Conservation (phyloP, 805 yeast species). For the Saccharomycopsis fermentans region DNA sequence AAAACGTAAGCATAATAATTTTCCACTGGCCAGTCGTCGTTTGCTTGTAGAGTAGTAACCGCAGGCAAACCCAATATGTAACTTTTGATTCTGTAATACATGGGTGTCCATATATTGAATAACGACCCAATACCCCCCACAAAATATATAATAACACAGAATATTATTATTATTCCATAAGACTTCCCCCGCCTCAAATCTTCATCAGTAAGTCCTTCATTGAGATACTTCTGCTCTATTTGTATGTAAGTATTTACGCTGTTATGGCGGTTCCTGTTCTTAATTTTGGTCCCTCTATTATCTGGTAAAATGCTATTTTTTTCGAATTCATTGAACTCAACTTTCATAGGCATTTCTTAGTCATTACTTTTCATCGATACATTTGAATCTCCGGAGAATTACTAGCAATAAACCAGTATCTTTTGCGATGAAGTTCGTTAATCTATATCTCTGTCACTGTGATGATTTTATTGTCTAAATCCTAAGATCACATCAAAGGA, state of each 20-base stretch:
- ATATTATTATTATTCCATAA: conserved; percentile 8
- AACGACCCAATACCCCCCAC: conserved; percentile 9
- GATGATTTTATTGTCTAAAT: too few relatives aligned
- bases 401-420: too few relatives aligned
- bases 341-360: neutral
- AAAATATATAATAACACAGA: conserved; percentile 4
- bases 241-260: neutral
- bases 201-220: neutral
- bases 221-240: neutral
- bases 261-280: neutral
- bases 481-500: too few relatives aligned
- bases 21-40: conserved; percentile 28
- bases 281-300: neutral
- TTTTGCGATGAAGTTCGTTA: too few relatives aligned
- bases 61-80: neutral
- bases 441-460: too few relatives aligned
- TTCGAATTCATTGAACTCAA: neutral
- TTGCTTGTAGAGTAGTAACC: neutral
- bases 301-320: neutral
- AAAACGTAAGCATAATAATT: conserved; percentile 28
- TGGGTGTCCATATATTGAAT: conserved; percentile 12
- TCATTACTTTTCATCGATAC: neutral
- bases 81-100: neutral
- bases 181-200: neutral
- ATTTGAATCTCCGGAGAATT: too few relatives aligned